Percentiles rank a stretch among this genome's conserved stretches.
Conservation (phyloP, 108 stramenopile species). For the Skeletonema costatum region DNA sequence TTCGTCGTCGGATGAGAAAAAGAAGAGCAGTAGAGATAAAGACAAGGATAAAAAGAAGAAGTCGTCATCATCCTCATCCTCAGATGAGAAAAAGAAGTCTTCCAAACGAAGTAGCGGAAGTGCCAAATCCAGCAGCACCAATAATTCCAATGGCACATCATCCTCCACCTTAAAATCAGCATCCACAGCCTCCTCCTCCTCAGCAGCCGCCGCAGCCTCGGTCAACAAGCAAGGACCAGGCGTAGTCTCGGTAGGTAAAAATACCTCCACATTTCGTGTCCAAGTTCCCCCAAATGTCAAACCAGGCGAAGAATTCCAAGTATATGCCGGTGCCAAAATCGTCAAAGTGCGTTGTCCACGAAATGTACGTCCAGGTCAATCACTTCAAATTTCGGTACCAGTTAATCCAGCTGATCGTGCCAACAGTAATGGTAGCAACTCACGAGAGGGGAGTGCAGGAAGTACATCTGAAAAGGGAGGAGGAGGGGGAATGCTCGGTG, state of each 20-base stretch:
- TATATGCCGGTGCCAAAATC: constrained; percentile 68
- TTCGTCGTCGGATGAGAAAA: not conserved
- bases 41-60: too few relatives aligned
- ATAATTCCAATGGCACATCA: not conserved
- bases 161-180: not conserved
- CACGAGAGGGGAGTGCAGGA: not conserved
- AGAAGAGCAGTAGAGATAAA: too few relatives aligned
- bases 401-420: constrained; percentile 13
- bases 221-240: constrained; percentile 11
- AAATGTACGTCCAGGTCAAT: constrained; percentile 64
- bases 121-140: too few relatives aligned
- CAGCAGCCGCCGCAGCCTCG: not conserved
- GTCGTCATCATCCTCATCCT: not conserved
- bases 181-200: not conserved
- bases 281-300: constrained; percentile 66
- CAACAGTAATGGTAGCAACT: not conserved
- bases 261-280: constrained; percentile 64
- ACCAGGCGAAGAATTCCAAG: constrained; percentile 87
- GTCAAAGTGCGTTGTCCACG: constrained; percentile 77
- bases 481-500: too few relatives aligned
- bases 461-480: too few relatives aligned
- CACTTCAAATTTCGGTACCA: constrained; percentile 76
- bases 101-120: not conserved
- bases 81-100: not conserved
- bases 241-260: constrained; percentile 21